Evolutionary conservation across 345 rosid species (phyloP).

Genomic region (Gossypium australe): DNA sequence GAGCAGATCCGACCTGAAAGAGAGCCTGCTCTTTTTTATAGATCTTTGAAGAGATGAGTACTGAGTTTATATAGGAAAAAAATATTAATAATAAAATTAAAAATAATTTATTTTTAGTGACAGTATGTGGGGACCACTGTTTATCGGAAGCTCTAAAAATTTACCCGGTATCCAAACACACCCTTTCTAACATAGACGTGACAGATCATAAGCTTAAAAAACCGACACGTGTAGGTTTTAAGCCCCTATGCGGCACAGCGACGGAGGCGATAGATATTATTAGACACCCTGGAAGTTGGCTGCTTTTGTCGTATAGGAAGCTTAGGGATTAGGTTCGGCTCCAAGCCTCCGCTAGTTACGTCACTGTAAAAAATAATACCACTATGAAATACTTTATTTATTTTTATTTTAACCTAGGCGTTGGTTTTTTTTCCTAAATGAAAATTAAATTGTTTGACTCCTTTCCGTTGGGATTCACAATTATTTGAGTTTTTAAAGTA

Average conservation of each 20-base stretch:
- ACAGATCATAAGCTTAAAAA: conserved; percentile 18
- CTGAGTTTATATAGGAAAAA: conserved; percentile 23
- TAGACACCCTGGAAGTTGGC: background rate
- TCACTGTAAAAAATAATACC: background rate
- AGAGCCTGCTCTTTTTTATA: background rate
- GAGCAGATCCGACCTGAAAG: conserved; percentile 12
- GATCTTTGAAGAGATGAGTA: background rate
- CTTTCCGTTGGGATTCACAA: background rate
- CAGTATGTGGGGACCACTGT: conserved; percentile 21
- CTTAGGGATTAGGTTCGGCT: conserved; percentile 29
- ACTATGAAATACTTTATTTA: background rate
- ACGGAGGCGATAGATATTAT: conserved; percentile 14
- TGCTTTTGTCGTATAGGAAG: background rate
- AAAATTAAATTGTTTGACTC: background rate
- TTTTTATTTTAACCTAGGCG: background rate
- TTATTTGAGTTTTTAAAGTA: background rate
- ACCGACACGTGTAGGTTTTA: conserved; percentile 34
- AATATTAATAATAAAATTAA: background rate
- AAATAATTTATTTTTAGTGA: background rate
- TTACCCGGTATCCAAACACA: conserved; percentile 1
- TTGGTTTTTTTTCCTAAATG: background rate
- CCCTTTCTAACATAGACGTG: background rate
- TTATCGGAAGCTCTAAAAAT: background rate
- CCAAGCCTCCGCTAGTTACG: conserved; percentile 34
- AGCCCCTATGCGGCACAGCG: conserved; percentile 47